phyloP scores from a whole-genome alignment of 495 filamentous ascomycete species.

The Endocarpon pusillum region DNA sequence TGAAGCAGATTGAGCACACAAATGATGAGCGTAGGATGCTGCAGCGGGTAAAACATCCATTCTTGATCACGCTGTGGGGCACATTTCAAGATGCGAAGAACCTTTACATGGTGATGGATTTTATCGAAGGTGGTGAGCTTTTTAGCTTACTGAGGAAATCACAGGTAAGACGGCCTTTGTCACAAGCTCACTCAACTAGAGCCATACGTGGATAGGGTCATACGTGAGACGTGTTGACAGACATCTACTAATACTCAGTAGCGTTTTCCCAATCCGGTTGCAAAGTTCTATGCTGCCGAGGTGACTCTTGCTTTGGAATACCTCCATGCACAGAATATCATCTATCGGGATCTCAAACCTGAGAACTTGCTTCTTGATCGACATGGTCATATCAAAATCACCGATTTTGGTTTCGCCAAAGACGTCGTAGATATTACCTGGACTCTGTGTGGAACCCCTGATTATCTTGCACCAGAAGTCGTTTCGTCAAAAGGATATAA shows the following conservation, averaged over 20 bases:
- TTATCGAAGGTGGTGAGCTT: conserved; percentile 96
- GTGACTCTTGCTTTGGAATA: conserved; percentile 92
- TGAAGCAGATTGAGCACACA: conserved; percentile 99
- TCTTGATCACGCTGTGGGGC: conserved; percentile 93
- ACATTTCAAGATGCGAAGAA: conserved; percentile 93
- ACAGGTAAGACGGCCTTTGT: conserved; percentile 54
- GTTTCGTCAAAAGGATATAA: conserved; percentile 97
- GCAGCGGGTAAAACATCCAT: conserved; percentile 87
- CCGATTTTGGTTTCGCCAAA: conserved; percentile 97
- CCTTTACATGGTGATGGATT: conserved; percentile 99
- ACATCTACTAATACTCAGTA: too few species aligned
- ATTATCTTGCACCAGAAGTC: conserved; percentile 94
- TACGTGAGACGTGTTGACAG: too few species aligned
- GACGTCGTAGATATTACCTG: conserved; percentile 97
- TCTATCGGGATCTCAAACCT: conserved; percentile 93
- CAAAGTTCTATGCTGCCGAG: conserved; percentile 97
- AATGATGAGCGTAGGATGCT: conserved; percentile 95
- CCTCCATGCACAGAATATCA: conserved; percentile 85
- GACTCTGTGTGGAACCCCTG: conserved; percentile 97
- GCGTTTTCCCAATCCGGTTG: conserved; percentile 97
- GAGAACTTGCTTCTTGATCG: conserved; percentile 91
- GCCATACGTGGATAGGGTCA: too few species aligned
- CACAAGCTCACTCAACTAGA: too few species aligned
- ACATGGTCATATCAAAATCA: conserved; percentile 95
- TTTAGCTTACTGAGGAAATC: conserved; percentile 92